These are phyloP conservation scores for Phalaenopsis aphrodite DNA, from an alignment of 106 monocot genomes.

Conservation along the genomic window DNA sequence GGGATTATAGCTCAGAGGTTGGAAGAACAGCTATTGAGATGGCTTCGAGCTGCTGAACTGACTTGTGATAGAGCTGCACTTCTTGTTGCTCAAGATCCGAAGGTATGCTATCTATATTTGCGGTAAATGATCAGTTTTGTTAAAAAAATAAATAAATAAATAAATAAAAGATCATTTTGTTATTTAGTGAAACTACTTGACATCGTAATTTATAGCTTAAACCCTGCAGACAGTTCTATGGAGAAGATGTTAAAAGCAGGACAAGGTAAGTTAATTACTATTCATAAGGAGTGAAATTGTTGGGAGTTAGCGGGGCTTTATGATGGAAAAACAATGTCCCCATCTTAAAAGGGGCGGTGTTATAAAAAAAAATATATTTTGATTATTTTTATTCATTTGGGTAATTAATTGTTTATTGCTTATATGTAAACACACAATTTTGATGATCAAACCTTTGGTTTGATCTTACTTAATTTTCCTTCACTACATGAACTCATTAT, in stretches of 20 bases:
- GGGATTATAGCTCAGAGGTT: conserved; percentile 62
- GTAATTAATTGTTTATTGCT: neutral
- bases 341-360: too few relatives aligned
- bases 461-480: neutral
- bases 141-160: too few relatives aligned
- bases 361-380: too few relatives aligned
- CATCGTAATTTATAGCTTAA: neutral
- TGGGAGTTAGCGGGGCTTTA: neutral
- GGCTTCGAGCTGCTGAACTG: conserved; percentile 91
- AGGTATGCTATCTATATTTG: conserved; percentile 35
- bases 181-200: neutral
- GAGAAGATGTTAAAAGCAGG: neutral
- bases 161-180: too few relatives aligned
- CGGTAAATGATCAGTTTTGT: neutral
- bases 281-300: neutral
- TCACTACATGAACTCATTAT: neutral
- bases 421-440: neutral
- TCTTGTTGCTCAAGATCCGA: conserved; percentile 90
- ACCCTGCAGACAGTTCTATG: neutral
- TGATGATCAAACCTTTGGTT: neutral
- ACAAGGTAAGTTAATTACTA: neutral
- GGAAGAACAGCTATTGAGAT: conserved; percentile 85
- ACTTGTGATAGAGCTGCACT: conserved; percentile 97
- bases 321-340: too few relatives aligned
- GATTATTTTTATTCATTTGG: neutral